Percentiles rank a stretch among this genome's conserved stretches.
These are phyloP conservation scores for Colletotrichum cuscutae DNA, from an alignment of 2,329 filamentous ascomycete genomes.

Conservation along the genomic window DNA sequence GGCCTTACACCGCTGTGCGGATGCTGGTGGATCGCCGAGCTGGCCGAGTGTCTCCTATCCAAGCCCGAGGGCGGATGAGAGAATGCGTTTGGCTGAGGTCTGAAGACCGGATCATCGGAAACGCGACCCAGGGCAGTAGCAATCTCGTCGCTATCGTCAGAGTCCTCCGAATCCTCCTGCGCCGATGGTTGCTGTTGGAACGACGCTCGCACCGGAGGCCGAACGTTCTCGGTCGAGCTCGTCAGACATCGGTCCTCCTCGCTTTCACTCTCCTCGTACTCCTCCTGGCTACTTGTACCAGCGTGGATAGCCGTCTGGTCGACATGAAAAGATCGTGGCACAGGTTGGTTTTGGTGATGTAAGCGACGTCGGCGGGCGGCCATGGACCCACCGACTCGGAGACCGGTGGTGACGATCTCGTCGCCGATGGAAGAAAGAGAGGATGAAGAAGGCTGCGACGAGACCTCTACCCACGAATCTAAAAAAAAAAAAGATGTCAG, in stretches of 20 bases:
- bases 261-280: conserved; percentile 93
- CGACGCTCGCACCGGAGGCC: conserved; percentile 41
- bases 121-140: conserved; percentile 80
- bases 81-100: conserved; percentile 92
- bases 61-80: conserved; percentile 77
- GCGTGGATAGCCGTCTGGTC: conserved; percentile 52
- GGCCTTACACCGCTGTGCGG: conserved; percentile 62
- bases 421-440: conserved; percentile 87
- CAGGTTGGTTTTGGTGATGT: conserved; percentile 44
- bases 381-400: conserved; percentile 77
- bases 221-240: conserved; percentile 67
- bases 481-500: conserved; percentile 37
- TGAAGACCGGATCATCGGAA: conserved; percentile 70
- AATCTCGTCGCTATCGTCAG: conserved; percentile 75
- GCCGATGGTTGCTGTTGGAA: conserved; percentile 42
- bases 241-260: conserved; percentile 79
- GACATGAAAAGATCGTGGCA: conserved; percentile 47
- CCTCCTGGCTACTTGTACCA: conserved; percentile 84
- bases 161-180: conserved; percentile 58
- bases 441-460: conserved; percentile 92
- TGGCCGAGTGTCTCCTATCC: conserved; percentile 61
- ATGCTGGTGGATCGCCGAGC: conserved; percentile 59
- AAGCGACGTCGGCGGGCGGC: conserved; percentile 67
- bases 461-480: conserved; percentile 98
- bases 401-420: conserved; percentile 90